A percentile compares a stretch with the other conserved stretches of the same genome.
These are phyloP conservation scores for Ceratocystis albifundus DNA, from an alignment of 2,329 filamentous ascomycete species.

Conservation along the genomic window DNA sequence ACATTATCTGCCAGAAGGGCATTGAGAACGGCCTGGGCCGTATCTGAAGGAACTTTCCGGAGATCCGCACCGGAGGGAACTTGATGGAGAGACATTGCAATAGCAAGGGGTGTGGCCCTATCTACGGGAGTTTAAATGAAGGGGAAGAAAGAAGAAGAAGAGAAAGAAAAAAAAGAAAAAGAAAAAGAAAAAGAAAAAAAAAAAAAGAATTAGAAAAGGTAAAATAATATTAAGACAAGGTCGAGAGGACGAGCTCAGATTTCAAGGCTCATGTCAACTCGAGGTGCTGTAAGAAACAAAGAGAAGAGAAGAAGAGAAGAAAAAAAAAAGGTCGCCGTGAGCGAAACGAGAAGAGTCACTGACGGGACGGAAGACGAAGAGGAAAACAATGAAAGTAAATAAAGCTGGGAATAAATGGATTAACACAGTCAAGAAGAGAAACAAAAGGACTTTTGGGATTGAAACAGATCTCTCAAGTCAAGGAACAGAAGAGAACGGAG, in stretches of 20 bases:
- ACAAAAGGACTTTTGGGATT: background rate
- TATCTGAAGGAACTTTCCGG: conserved; percentile 6
- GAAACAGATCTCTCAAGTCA: background rate
- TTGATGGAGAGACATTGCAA: background rate
- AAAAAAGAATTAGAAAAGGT: background rate
- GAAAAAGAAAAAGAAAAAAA: too few species aligned
- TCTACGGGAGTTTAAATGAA: background rate
- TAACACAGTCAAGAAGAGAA: background rate
- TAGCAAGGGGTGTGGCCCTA: too few species aligned
- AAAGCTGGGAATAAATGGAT: background rate
- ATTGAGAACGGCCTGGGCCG: background rate
- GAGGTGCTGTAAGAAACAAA: background rate
- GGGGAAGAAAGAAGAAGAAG: too few species aligned
- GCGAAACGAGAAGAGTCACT: background rate
- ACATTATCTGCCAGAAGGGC: background rate
- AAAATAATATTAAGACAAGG: background rate
- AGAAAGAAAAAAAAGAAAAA: too few species aligned
- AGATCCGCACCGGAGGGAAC: background rate
- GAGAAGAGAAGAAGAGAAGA: background rate
- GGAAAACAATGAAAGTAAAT: background rate
- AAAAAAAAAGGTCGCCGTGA: too few species aligned
- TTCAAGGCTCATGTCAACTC: background rate
- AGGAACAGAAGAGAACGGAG: background rate
- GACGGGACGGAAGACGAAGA: background rate
- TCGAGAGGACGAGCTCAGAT: background rate